A percentile compares a stretch with the other conserved stretches of the same genome.
phyloP scores from a whole-genome alignment of 148 eudicot species.

The Diospyros kaki region DNA sequence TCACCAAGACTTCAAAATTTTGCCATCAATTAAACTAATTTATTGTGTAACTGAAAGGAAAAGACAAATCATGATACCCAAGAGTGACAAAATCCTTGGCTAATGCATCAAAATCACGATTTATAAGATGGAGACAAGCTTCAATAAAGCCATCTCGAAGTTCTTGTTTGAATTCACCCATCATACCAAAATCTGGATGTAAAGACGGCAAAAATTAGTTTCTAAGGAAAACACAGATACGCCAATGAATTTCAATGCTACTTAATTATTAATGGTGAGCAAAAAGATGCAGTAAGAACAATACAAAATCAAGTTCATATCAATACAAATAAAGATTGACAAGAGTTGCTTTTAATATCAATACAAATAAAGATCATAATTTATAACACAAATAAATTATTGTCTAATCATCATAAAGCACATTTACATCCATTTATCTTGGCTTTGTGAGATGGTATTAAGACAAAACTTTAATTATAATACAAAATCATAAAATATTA shows the following conservation, averaged over 20 bases:
- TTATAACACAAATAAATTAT: too few relatives aligned
- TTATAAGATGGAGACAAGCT: conserved; percentile 97
- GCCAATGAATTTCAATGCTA: background rate
- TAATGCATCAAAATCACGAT: conserved; percentile 86
- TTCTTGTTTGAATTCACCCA: conserved; percentile 94
- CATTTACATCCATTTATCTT: too few relatives aligned
- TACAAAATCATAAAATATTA: too few relatives aligned
- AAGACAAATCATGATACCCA: conserved; percentile 49
- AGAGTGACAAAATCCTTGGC: conserved; percentile 91
- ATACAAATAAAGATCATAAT: too few relatives aligned
- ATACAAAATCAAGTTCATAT: too few relatives aligned
- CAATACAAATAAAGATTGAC: background rate
- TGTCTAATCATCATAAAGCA: too few relatives aligned
- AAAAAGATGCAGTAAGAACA: background rate
- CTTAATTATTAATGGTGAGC: background rate
- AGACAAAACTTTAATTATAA: too few relatives aligned
- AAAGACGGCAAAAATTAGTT: conserved; percentile 5
- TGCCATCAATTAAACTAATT: background rate
- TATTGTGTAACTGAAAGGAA: background rate
- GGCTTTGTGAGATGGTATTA: too few relatives aligned
- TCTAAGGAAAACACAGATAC: background rate
- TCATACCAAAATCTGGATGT: conserved; percentile 89
- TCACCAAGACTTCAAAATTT: conserved; percentile 11
- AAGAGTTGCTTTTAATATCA: too few relatives aligned
- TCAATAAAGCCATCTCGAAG: conserved; percentile 94